Base-by-base conservation (phyloP, 768 basidiomycete genomes). In the Basidioascus undulatus region DNA sequence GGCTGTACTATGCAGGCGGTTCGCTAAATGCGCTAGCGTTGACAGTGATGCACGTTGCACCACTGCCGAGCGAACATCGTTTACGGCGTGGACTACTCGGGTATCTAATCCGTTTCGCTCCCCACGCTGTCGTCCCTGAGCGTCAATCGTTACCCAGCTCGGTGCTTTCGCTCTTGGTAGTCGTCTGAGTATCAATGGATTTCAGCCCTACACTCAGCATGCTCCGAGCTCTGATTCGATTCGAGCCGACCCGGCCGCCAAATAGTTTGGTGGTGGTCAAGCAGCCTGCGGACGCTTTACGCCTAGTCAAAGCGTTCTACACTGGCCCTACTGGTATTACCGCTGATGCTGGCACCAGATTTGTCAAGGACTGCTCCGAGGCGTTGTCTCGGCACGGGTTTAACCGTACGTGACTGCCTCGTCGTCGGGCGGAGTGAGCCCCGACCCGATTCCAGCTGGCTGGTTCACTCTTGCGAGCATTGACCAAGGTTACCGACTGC, bases 81-180 rank as follows among this genome's bases (percentile, higher is more conserved):
- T 51, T 43, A 51, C 46, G 39, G 50, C 46, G 43, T 40, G 43
- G 50, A 49, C 39, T 51, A 49, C 47, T 37, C 35, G 36, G 46
- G 48, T 50, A 49, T 48, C 49, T 51, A 51, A 51, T 51, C 44
- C 45, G 43, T 41, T 46, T 51, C 45, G 40, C 44, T 51, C 38
- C 48, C 49, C 43, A 45, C 45, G 45, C 49, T 44, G 46, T 51
- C 49, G 49, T 51, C 47, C 43, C 44, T 51, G 41, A 51, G 45
- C 45, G 49, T 49, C 45, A 47, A 47, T 49, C 48, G 37, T 42
- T 49, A 49, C 26, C 41, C 49, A 45, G 50, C 40, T 46, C 49
- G 43, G 37, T 44, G 50, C 50, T 33, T 49, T 44, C 50, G 50
- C 48, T 38, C 39, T 44, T 42, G 47, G 50, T 45, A 49, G 41